Percentiles rank a stretch among this genome's conserved stretches.
Conservation (phyloP, 208 protist genomes). For the Acanthamoeba triangularis region DNA sequence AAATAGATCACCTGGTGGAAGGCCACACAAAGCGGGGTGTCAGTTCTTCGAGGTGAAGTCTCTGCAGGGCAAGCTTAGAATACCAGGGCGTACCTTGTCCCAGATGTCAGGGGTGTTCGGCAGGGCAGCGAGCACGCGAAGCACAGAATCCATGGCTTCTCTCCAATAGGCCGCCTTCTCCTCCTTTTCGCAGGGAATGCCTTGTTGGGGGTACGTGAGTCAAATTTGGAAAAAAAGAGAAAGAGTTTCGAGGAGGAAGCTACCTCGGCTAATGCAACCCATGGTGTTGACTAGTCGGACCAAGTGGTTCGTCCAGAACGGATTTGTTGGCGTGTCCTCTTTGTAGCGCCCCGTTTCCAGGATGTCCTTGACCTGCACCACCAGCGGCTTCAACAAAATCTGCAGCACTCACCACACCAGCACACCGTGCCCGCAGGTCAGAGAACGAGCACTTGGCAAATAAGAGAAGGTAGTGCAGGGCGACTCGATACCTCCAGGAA, state of each 20-base stretch:
- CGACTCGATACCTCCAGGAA: constrained; percentile 34
- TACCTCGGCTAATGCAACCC: constrained; percentile 69
- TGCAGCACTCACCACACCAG: neutral
- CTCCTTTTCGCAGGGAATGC: constrained; percentile 63
- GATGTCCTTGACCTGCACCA: constrained; percentile 39
- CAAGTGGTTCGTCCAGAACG: constrained; percentile 68
- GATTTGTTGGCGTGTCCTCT: constrained; percentile 63
- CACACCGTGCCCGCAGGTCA: neutral
- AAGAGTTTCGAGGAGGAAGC: neutral
- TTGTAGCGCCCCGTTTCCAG: constrained; percentile 14
- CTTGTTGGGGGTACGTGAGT: neutral
- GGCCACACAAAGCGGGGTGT: neutral
- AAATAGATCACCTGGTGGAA: constrained; percentile 12
- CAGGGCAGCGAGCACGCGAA: neutral
- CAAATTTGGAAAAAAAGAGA: no score
- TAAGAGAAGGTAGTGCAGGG: neutral
- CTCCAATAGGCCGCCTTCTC: constrained; percentile 60
- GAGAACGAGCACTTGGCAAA: neutral
- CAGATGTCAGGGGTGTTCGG: neutral
- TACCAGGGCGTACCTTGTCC: neutral
- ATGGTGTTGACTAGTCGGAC: constrained; percentile 72
- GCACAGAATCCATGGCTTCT: constrained; percentile 10
- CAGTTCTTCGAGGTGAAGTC: neutral
- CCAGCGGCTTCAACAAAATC: constrained; percentile 66
- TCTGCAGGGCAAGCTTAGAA: neutral